Evolutionary conservation across 371 early-diverging fungal species (phyloP), one percentile per base, ranked within the genome.

Genomic region (Circinella minor): DNA sequence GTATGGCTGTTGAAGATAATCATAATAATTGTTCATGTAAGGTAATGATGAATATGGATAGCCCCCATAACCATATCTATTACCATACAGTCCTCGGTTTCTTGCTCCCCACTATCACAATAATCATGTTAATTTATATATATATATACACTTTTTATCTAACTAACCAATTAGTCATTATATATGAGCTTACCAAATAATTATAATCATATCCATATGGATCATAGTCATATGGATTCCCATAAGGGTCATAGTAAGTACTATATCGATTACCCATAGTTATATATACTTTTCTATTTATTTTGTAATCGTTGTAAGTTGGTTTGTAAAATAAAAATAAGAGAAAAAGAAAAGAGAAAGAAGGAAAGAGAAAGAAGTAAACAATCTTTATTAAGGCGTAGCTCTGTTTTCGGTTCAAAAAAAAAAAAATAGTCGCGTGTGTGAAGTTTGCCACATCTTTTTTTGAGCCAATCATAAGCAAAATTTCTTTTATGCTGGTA

Each of bases 241-340:
- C 38, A 48, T 55, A 65, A 14, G 51, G 51, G 36, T 65, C 65
- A 59, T 59, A 59, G 37, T 38, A 55, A 57, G 38, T 43, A 43
- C 67, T 67, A 39, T 51, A 43, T n/a, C 38, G 60, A 46, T 67
- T 55, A 55, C 67, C 67, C 67, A 67, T 67, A n/a, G 6, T 39
- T 13, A 20, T n/a, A 43, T 43, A 43, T 43, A 43, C 27, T 27
- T 27, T 27, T 27, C 2, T 27, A 27, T 27, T 27, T 27, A 27
- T 27, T 27, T 27, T 27, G 27, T 27, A 54, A 38, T 27, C 2
- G 27, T 27, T 27, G 2, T 27, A 27, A 27, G 27, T 27, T 27
- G 27, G 27, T 27, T 27, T 27, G 27, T 27, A 27, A 27, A 27
- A 27, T 27, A 27, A 27, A 27, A 27, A 20, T 59, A 18, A 13